Percentiles rank a stretch among this genome's conserved stretches.
These are phyloP conservation scores for Yarrowia sp. DNA, from an alignment of 805 yeast genomes.

Conservation along the genomic window DNA sequence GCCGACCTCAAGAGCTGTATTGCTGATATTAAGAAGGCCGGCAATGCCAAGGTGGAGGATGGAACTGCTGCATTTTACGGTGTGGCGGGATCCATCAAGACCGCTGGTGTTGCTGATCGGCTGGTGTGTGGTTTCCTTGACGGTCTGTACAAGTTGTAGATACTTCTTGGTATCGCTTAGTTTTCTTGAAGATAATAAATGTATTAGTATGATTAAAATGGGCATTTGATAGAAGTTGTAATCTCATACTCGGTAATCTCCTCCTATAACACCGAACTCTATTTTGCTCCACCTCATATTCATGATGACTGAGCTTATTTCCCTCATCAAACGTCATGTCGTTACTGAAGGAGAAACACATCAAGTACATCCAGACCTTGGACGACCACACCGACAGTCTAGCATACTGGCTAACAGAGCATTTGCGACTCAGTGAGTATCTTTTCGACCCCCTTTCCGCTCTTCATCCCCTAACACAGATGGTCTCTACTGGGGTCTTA, in stretches of 20 bases:
- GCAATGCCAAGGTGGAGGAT: constrained; percentile 35
- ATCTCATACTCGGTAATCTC: not conserved
- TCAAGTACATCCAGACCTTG: constrained; percentile 52
- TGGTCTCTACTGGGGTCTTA: constrained; percentile 94
- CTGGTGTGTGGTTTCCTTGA: constrained; percentile 80
- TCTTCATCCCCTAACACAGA: constrained; percentile 34
- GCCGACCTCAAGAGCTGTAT: constrained; percentile 49
- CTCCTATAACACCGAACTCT: not conserved
- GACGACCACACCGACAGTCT: constrained; percentile 56
- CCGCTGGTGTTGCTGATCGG: constrained; percentile 78
- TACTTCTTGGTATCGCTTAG: not conserved
- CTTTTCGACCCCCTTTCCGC: not conserved
- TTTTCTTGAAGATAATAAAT: not conserved
- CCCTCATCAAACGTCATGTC: constrained; percentile 6
- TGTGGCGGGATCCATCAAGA: constrained; percentile 86
- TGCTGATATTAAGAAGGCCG: constrained; percentile 39
- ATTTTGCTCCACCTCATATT: not conserved
- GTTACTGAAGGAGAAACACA: constrained; percentile 48
- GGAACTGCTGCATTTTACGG: constrained; percentile 89
- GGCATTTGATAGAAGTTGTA: not conserved
- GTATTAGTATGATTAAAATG: not conserved
- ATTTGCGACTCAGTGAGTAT: constrained; percentile 60
- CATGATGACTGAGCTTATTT: not conserved
- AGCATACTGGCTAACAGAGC: constrained; percentile 88
- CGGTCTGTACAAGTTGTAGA: constrained; percentile 57